Percentiles rank a stretch among this genome's conserved stretches.
Evolutionary conservation across 768 basidiomycete species (phyloP).

Genomic region (Agrocybe chaxingu): DNA sequence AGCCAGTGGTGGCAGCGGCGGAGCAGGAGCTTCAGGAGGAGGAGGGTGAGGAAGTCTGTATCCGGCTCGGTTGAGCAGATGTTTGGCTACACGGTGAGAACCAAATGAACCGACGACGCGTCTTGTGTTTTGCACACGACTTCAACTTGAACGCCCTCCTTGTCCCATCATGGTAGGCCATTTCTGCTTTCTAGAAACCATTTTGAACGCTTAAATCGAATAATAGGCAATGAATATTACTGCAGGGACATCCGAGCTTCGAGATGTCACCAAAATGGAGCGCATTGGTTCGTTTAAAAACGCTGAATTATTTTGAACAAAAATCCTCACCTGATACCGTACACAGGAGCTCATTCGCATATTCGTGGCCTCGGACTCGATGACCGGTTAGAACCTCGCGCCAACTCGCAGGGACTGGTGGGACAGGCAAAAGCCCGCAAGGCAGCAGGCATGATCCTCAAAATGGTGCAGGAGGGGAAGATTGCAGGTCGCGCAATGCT

Average conservation of each 20-base stretch:
- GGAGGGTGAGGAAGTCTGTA: too few relatives aligned
- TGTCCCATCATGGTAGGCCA: conserved; percentile 14
- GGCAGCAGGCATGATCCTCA: conserved; percentile 95
- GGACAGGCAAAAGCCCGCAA: conserved; percentile 95
- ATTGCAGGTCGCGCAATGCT: conserved; percentile 96
- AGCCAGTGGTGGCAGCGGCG: too few relatives aligned
- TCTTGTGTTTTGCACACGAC: conserved; percentile 3
- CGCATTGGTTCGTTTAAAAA: conserved; percentile 61
- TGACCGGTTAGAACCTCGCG: conserved; percentile 85
- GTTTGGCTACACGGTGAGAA: neutral
- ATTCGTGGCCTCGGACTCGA: conserved; percentile 95
- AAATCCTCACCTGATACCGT: neutral
- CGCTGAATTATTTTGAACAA: too few relatives aligned
- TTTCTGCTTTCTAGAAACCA: neutral
- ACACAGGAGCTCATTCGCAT: conserved; percentile 84
- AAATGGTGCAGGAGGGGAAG: conserved; percentile 95
- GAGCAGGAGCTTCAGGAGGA: too few relatives aligned
- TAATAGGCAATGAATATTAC: conserved; percentile 65
- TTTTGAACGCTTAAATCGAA: neutral
- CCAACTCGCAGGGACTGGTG: conserved; percentile 92
- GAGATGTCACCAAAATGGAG: conserved; percentile 92
- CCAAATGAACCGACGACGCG: conserved; percentile 15
- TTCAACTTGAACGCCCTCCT: neutral
- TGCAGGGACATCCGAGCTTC: conserved; percentile 73
- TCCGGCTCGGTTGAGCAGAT: too few relatives aligned